Evolutionary conservation across 2,329 filamentous ascomycete genomes (phyloP).

Genomic region (Fusarium oxysporum): DNA sequence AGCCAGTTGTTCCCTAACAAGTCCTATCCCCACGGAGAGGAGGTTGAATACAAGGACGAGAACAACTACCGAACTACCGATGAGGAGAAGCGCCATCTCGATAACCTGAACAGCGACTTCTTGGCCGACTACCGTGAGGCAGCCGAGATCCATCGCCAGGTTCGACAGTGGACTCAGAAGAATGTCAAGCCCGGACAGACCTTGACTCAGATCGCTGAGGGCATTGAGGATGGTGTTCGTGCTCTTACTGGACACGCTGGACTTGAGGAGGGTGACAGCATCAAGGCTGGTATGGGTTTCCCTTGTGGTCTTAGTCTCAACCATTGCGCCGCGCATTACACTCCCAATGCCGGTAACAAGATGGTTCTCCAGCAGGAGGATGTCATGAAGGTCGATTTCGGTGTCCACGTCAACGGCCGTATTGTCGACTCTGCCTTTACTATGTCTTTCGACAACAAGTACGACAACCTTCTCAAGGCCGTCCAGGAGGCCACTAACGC

Average conservation of each 20-base stretch:
- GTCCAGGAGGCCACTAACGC: conserved; percentile 85
- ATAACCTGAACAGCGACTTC: conserved; percentile 85
- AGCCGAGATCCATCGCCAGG: conserved; percentile 90
- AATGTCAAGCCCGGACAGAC: conserved; percentile 84
- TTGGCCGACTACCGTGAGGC: conserved; percentile 84
- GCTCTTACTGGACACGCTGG: conserved; percentile 81
- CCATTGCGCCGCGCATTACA: conserved; percentile 88
- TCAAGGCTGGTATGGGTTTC: conserved; percentile 87
- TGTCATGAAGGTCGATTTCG: conserved; percentile 86
- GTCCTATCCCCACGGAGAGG: conserved; percentile 80
- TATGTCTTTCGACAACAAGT: conserved; percentile 78
- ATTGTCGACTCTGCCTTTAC: conserved; percentile 88
- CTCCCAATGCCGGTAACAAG: conserved; percentile 87
- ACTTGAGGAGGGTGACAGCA: conserved; percentile 79
- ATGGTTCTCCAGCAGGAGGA: conserved; percentile 77
- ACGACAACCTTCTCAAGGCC: conserved; percentile 78
- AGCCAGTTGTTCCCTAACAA: conserved; percentile 79
- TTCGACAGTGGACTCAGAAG: conserved; percentile 84
- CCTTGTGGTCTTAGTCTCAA: conserved; percentile 87
- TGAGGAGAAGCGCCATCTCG: conserved; percentile 86
- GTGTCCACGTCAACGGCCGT: conserved; percentile 81
- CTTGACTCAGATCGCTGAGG: conserved; percentile 84
- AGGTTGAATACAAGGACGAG: conserved; percentile 81
- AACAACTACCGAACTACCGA: conserved; percentile 82
- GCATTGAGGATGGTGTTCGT: conserved; percentile 86